Conservation (phyloP, 2,329 filamentous ascomycete genomes). For the Claviceps digitariae region DNA sequence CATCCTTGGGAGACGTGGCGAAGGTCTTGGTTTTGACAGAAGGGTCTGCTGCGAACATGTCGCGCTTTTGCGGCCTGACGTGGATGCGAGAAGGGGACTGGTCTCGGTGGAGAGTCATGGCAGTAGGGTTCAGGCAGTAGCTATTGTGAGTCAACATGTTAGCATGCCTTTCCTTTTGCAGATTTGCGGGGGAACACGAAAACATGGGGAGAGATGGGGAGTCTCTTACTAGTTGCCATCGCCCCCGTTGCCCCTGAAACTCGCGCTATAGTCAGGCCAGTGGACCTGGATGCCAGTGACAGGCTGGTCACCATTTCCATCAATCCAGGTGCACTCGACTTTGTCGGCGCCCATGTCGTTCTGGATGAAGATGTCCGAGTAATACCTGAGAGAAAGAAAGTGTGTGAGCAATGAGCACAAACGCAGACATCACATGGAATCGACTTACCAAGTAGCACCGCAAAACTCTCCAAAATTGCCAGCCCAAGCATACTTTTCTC, state of each 20-base stretch:
- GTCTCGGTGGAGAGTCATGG: neutral
- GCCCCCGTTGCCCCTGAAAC: neutral
- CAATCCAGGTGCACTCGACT: neutral
- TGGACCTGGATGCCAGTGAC: neutral
- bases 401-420: neutral
- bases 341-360: neutral
- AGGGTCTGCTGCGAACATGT: neutral
- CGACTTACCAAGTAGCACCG: neutral
- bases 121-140: neutral
- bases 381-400: neutral
- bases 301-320: neutral
- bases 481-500: neutral
- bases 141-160: neutral
- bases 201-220: neutral
- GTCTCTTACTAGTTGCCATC: neutral
- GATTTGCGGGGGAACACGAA: too few species aligned
- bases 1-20: neutral
- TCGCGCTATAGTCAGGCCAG: neutral
- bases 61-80: neutral
- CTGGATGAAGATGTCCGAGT: neutral
- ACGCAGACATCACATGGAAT: neutral
- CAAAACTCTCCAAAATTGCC: neutral
- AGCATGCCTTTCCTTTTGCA: neutral
- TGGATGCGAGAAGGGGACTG: neutral
- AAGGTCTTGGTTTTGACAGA: neutral